These are phyloP conservation scores for Pezicula neosporulosa DNA, from an alignment of 2,329 filamentous ascomycete genomes.

Conservation along the genomic window DNA sequence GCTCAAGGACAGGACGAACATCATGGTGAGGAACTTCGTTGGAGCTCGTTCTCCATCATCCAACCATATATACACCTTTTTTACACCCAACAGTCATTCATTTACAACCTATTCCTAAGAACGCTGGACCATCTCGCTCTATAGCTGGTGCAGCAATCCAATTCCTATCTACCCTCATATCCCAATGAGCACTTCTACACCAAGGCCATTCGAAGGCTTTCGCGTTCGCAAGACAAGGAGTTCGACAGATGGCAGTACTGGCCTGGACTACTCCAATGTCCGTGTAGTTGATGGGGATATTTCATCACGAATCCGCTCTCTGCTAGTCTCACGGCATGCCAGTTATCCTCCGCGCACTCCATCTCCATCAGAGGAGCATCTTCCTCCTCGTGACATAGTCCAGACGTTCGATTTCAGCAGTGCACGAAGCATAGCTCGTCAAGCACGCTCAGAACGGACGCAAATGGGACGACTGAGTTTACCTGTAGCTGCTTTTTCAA, in stretches of 20 bases:
- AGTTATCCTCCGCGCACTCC: slow-evolving; percentile 21
- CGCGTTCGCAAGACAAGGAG: neutral
- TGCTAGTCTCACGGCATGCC: slow-evolving; percentile 21
- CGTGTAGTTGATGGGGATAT: slow-evolving; percentile 25
- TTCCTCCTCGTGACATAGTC: neutral
- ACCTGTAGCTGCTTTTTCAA: neutral
- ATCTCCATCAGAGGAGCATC: slow-evolving; percentile 19
- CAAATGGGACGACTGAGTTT: neutral
- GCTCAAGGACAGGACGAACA: no score
- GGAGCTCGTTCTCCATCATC: no score
- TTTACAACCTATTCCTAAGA: no score
- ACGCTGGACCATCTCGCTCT: no score
- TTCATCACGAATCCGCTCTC: slow-evolving; percentile 22
- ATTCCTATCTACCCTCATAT: no score
- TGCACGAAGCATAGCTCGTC: slow-evolving; percentile 16
- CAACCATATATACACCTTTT: no score
- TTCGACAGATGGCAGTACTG: slow-evolving; percentile 16
- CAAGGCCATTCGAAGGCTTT: neutral
- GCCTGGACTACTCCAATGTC: slow-evolving; percentile 18
- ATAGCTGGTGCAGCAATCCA: no score
- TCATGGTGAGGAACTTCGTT: no score
- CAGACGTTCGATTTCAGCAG: slow-evolving; percentile 17
- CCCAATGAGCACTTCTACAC: no score
- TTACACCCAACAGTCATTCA: no score
- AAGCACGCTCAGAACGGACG: slow-evolving; percentile 2